Base-by-base conservation (phyloP, 805 yeast species). In the Pichia nakasei region DNA sequence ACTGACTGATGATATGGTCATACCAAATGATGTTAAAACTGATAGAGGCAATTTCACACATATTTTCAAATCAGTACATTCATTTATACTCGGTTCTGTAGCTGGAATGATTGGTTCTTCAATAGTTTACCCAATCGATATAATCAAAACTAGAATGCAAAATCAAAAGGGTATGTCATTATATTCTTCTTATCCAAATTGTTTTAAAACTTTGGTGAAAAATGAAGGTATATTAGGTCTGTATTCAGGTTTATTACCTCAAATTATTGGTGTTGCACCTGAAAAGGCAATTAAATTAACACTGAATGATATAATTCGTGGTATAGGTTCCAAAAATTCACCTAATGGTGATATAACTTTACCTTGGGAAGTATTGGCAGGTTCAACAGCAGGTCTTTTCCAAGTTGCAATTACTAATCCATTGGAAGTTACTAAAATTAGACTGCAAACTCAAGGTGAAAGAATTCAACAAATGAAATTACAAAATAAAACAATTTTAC, bases 71-170 rank as follows among this genome's bases (percentile, higher is more conserved):
- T 85, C 95, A 9, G 72, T 82, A 44, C 86, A 89, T 65, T 87
- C 94, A 47, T 91, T 91, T 64, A 67, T 84, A 26, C 69, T 91
- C 47, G 98, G 98, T 17, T 87, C 97, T 4, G 73, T 89, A 41
- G 97, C 98, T 27, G 98, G 98, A 47, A 93, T 96, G 54, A 80
- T 91, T 64, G 98, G 98, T 49, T 97, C 98, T n/a, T 86, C 96
- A 6, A 85, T 84, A 15, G 98, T 91, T 37, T 91, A 91, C 62
- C 98, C 98, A 27, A 93, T 93, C 52, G 98, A 91, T 66, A 71
- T 93, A 61, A 88, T 91, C 51, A 91, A 91, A 67, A 91, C 98
- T 5, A 78, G 97, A 63, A 87, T 91, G 95, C 98, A 91, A 67
- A 95, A 95, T 48, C 97, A 91, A 68, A 77, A 87, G 52, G 77